Base-by-base conservation (phyloP, 2,329 filamentous ascomycete genomes). In the Apiospora malaysiana region DNA sequence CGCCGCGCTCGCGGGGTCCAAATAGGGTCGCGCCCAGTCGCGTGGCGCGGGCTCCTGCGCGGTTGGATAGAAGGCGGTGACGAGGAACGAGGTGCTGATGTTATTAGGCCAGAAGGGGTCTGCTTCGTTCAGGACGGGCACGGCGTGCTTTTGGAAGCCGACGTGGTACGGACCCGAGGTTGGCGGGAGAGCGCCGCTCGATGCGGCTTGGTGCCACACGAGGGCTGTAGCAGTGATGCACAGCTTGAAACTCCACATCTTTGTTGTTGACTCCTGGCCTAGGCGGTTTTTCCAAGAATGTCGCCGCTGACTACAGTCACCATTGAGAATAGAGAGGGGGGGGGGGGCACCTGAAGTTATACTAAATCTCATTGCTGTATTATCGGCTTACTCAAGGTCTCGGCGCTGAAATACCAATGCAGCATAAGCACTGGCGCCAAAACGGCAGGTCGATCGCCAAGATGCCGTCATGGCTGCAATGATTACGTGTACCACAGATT, bases 41-140 rank as follows among this genome's bases (percentile, higher is more conserved):
- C 1, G 18, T 9, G 75, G 72, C n/a, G 71, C 25, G 5, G 72
- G 70, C 12, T 56, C 14, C 5, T 66, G 70, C 4, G 63, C 3
- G 2, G 75, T 77, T 9, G 76, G 76, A 40, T 77, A 77, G 59
- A 73, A 77, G 2, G 76, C 70, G 18, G 75, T 77, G 6, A 75
- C 75, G 18, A 77, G 69, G 46, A 77, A 77, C 7, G 73, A 75
- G 1, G 73, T 76, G 71, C 73, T 78, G 49, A 78, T 56, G 37
- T 78, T 74, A 42, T 76, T 74, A 4, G 75, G 76, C 21, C 76
- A 74, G 23, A 78, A n/a, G 2, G 74, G 71, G 49, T 77, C 75
- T 25, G 72, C 47, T 0, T 71, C 37, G 16, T 77, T 77, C 37
- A 70, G 70, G 32, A 76, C 70, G 8, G 73, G 63, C 1, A 76